Evolutionary conservation across 2,329 filamentous ascomycete genomes (phyloP), one percentile per base, ranked within the genome.

Genomic region (Phyllosticta ampelicida): DNA sequence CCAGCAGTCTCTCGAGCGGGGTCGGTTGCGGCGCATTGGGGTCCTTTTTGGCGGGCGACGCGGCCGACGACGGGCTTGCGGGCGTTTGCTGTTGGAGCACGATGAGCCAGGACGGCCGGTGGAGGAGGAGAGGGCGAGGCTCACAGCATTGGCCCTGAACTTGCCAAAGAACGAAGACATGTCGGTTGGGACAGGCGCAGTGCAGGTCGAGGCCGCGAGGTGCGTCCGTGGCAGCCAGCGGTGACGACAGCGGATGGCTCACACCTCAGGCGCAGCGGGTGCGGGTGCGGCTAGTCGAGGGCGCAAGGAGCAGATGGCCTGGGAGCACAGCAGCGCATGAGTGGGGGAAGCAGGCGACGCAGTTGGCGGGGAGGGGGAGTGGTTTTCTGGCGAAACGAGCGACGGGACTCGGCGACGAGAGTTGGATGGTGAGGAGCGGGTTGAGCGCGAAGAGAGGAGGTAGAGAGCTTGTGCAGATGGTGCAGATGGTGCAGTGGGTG

Each of bases 1-100:
- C 87, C 29, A 99, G 80, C 79, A 95, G 87, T 77, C 90, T 84
- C 73, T 86, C 82, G 30, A 86, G 71, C 49, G 81, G 80, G 51
- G 81, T 84, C 57, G 78, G 75, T 63, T 78, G 75, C 30, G 77
- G 78, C 64, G 78, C 76, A 68, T 80, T 78, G 60, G 77, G 74
- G 64, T 86, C 82, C 67, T 83, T 84, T 74, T 84, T 86, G 59
- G 76, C 68, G 44, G 80, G 75, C 50, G 74, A 69, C 62, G 72
- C 69, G 63, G 71, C 73, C 59, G 74, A 68, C 49, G 74, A 70
- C 65, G 78, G 75, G 65, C 71, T 76, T 61, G 74, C 70, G 57
- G 78, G 73, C 64, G 72, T 74, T 78, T 81, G 65, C 50, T 29
- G 60, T 58, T 60, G 9, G 49, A n/a, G 53, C 56, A 59, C 58